Conservation (phyloP, 78 protist genomes). For the Dictyostelium intermedium region DNA sequence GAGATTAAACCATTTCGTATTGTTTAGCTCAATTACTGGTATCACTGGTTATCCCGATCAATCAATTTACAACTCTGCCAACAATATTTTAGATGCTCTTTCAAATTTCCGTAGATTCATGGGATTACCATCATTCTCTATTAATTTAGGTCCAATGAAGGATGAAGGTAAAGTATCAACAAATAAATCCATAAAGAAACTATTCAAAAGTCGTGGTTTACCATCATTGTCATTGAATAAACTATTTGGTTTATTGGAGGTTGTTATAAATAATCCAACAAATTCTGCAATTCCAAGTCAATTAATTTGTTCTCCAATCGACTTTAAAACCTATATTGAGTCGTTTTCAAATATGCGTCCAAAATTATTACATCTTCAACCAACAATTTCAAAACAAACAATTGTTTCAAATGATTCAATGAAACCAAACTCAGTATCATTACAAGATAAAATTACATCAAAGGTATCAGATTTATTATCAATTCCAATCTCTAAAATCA, state of each 20-base stretch:
- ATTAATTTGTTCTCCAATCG: constrained; percentile 17
- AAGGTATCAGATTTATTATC: constrained; percentile 30
- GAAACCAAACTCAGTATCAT: not conserved
- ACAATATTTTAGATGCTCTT: constrained; percentile 79
- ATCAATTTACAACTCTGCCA: constrained; percentile 81
- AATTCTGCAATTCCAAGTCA: not conserved
- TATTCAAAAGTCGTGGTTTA: constrained; percentile 20
- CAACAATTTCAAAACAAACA: not conserved
- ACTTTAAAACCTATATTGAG: not conserved
- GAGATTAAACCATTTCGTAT: constrained; percentile 59
- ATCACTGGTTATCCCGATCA: constrained; percentile 79
- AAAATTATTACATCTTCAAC: constrained; percentile 19
- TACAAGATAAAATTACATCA: not conserved
- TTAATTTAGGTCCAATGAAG: constrained; percentile 80
- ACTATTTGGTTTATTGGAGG: constrained; percentile 46
- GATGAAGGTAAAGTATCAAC: constrained; percentile 40
- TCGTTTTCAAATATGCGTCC: constrained; percentile 15
- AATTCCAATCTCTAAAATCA: constrained; percentile 7
- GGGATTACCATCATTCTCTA: constrained; percentile 46
- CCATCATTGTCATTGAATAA: constrained; percentile 26
- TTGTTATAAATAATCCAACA: not conserved
- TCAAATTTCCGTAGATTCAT: constrained; percentile 6
- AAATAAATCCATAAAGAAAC: constrained; percentile 17
- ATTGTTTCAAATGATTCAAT: not conserved
- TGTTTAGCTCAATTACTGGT: constrained; percentile 67